Evolutionary conservation across 352 stramenopile genomes (phyloP).

Genomic region (Globisporangium yorkense): DNA sequence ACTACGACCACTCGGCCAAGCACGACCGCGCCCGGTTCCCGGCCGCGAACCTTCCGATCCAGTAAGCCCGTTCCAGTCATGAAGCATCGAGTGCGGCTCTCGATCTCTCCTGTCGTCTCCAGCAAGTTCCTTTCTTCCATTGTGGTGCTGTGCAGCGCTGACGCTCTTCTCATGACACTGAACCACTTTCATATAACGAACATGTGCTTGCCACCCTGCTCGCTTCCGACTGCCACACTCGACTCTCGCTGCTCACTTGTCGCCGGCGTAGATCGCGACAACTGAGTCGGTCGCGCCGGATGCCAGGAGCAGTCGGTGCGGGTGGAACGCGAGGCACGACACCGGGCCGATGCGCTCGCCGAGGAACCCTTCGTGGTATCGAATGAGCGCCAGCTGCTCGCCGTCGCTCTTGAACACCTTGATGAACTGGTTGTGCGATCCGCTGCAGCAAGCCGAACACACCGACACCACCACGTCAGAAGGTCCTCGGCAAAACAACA

Average conservation of each 20-base stretch:
- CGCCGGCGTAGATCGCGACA: slow-evolving; percentile 55
- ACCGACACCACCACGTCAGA: slow-evolving; percentile 3
- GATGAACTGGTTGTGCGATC: slow-evolving; percentile 98
- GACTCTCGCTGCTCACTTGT: slow-evolving; percentile 54
- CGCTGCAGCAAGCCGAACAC: slow-evolving; percentile 35
- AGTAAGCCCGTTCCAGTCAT: slow-evolving; percentile 1
- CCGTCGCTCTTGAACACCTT: slow-evolving; percentile 94
- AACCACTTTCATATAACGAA: background rate
- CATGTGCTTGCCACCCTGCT: background rate
- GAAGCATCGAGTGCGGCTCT: background rate
- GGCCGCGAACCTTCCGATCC: slow-evolving; percentile 25
- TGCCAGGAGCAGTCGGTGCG: slow-evolving; percentile 93
- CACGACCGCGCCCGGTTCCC: slow-evolving; percentile 70
- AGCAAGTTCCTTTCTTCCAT: background rate
- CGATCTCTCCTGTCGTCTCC: background rate
- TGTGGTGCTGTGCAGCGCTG: too few relatives aligned
- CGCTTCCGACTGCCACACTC: slow-evolving; percentile 17
- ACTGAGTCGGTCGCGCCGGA: slow-evolving; percentile 96
- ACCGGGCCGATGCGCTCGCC: slow-evolving; percentile 96
- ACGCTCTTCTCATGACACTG: too few relatives aligned
- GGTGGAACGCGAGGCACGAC: slow-evolving; percentile 96
- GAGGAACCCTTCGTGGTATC: slow-evolving; percentile 96
- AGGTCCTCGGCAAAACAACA: slow-evolving; percentile 2
- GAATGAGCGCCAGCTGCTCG: slow-evolving; percentile 79
- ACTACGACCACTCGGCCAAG: slow-evolving; percentile 40